Percentiles rank a stretch among this genome's conserved stretches.
Conservation (phyloP, 768 basidiomycete genomes). For the Russula ochroleuca region DNA sequence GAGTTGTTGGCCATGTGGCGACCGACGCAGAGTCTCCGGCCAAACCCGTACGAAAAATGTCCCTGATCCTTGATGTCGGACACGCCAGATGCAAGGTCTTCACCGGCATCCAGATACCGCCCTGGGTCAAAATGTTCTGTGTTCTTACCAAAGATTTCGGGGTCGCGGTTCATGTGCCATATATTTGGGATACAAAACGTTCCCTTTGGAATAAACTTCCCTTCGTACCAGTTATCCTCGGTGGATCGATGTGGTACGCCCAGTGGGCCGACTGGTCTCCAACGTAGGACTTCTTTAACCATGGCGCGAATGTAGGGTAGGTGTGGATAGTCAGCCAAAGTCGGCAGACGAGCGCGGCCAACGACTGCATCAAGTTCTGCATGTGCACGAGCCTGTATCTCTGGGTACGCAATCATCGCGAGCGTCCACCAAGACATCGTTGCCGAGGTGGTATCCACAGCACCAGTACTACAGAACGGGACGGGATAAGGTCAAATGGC, state of each 20-base stretch:
- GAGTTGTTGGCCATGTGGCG: background rate
- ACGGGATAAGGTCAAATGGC: background rate
- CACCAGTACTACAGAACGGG: background rate
- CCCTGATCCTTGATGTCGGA: background rate
- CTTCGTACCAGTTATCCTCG: slow-evolving; percentile 2
- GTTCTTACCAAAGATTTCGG: background rate
- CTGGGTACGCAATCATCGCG: background rate
- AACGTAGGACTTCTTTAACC: background rate
- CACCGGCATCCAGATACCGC: background rate
- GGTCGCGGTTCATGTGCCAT: background rate
- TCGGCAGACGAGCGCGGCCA: background rate
- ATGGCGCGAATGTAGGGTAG: slow-evolving; percentile 7
- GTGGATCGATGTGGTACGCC: background rate
- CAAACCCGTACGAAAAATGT: background rate
- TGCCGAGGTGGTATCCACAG: background rate
- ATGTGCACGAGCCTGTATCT: background rate
- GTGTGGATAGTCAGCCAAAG: background rate
- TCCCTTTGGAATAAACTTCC: slow-evolving; percentile 2
- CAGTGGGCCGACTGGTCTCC: background rate
- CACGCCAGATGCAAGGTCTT: background rate
- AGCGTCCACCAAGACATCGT: background rate
- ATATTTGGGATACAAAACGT: background rate
- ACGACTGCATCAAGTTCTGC: background rate
- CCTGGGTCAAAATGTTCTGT: background rate
- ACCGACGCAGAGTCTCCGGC: background rate